These are phyloP conservation scores for Phytophthora sp. DNA, from an alignment of 352 stramenopile genomes.

Conservation along the genomic window DNA sequence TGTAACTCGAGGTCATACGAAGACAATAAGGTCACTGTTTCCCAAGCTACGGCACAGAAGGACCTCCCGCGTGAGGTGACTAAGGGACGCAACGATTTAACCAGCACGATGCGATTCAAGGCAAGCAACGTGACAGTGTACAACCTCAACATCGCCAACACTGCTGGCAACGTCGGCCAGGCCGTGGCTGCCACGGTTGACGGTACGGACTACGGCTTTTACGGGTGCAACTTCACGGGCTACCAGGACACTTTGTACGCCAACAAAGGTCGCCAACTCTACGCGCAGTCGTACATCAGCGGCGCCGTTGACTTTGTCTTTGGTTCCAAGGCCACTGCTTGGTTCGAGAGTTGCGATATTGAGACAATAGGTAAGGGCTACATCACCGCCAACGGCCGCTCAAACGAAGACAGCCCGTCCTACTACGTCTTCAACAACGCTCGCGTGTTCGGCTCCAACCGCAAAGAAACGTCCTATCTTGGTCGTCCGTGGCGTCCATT, in stretches of 20 bases:
- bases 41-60: conserved; percentile 19
- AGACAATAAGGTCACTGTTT: conserved; percentile 26
- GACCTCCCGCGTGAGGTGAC: conserved; percentile 13
- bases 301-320: conserved; percentile 29
- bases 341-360: conserved; percentile 28
- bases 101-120: conserved; percentile 23
- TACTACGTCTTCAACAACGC: conserved; percentile 32
- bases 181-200: conserved; percentile 22
- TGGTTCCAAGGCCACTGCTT: conserved; percentile 15
- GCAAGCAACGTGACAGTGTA: conserved; percentile 28
- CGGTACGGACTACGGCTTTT: conserved; percentile 18
- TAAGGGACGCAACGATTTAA: conserved; percentile 23
- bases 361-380: conserved; percentile 21
- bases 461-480: conserved; percentile 12
- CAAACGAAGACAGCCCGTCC: conserved; percentile 16
- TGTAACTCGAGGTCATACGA: conserved; percentile 25
- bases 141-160: conserved; percentile 33
- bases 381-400: conserved; percentile 26
- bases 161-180: conserved; percentile 23
- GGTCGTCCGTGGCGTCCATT: conserved; percentile 25
- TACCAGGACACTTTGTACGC: conserved; percentile 30
- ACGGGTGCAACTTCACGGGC: conserved; percentile 26
- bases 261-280: conserved; percentile 24
- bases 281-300: conserved; percentile 23
- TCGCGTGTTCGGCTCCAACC: conserved; percentile 8